Base-by-base conservation (phyloP, 2,329 filamentous ascomycete genomes). In the Calonectria honghensis region DNA sequence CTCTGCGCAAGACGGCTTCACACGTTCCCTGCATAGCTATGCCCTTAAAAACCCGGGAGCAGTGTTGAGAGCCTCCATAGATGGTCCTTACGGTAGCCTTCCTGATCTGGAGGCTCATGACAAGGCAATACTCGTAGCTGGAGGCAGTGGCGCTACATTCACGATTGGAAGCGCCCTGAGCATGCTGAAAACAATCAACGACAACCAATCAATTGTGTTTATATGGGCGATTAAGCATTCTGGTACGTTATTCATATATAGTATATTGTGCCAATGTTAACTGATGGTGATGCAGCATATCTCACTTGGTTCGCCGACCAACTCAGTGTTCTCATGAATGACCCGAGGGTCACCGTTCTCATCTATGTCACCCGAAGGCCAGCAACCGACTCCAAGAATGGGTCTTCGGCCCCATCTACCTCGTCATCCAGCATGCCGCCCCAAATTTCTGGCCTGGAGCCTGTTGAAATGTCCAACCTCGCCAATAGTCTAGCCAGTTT, bases 71-170 rank as follows among this genome's bases (percentile, higher is more conserved):
- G 85, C 88, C 0, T 91, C 90, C 0, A 85, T 91, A 2, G 91
- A 93, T 72, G 91, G 91, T 0, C 88, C 91, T 0, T 93, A 93
- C 72, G 91, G 91, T 32, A 87, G 87, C 0, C 84, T 90, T 31
- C 90, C 90, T 0, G 85, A 91, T 72, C 87, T 90, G 0, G 85
- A 86, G 68, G 82, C 86, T 18, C 90, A 87, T 74, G 89, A 92
- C 79, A 90, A 89, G 75, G 85, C 92, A 9, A 84, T 93, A n/a
- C 83, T 93, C 51, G 85, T 93, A 48, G 90, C 90, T 4, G 91
- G 91, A 16, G 92, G 91, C 6, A 91, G 90, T 66, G 91, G 92
- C 2, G 91, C 90, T 2, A 92, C 89, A 37, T 93, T 93, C 80
- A 86, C 86, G 7, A 83, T 87, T 54, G 87, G 87, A 57, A 83